phyloP scores from a whole-genome alignment of 257 asterid species.

The Nemophila menziesii region DNA sequence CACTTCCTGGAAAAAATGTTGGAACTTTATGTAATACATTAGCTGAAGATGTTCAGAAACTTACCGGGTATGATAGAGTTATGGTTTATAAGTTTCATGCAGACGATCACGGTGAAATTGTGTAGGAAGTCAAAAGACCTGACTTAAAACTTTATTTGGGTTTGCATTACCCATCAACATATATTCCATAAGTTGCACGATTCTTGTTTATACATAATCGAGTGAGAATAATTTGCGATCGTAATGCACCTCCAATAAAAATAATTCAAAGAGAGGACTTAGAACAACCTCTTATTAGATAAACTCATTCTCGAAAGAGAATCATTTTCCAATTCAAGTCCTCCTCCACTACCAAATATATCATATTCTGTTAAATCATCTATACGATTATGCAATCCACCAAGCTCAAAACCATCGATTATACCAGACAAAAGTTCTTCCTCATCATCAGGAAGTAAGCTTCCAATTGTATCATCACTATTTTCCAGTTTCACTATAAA shows the following conservation, averaged over 20 bases:
- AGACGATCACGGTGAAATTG: slow-evolving; percentile 56
- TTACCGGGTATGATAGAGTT: slow-evolving; percentile 57
- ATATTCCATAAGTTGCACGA: slow-evolving; percentile 57
- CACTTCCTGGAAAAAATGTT: slow-evolving; percentile 39
- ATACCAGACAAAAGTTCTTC: slow-evolving; percentile 59
- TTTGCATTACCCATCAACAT: slow-evolving; percentile 58
- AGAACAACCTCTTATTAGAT: slow-evolving; percentile 34
- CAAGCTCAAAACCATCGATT: slow-evolving; percentile 30
- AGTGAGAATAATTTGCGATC: slow-evolving; percentile 46
- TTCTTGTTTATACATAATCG: slow-evolving; percentile 49
- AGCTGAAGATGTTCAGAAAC: slow-evolving; percentile 49
- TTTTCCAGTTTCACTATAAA: slow-evolving; percentile 28
- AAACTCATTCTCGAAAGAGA: slow-evolving; percentile 25
- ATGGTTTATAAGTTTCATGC: slow-evolving; percentile 61
- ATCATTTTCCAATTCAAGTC: slow-evolving; percentile 54
- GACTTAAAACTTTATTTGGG: slow-evolving; percentile 54
- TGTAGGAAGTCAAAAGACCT: slow-evolving; percentile 45
- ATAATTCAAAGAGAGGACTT: slow-evolving; percentile 38
- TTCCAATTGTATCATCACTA: slow-evolving; percentile 30
- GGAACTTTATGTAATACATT: slow-evolving; percentile 41
- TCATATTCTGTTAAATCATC: slow-evolving; percentile 55
- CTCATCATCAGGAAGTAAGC: slow-evolving; percentile 52
- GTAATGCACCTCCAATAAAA: slow-evolving; percentile 31
- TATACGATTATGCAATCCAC: slow-evolving; percentile 23
- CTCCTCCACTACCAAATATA: slow-evolving; percentile 63